Evolutionary conservation across 2,329 filamentous ascomycete genomes (phyloP).

Genomic region (Fusarium sp.): DNA sequence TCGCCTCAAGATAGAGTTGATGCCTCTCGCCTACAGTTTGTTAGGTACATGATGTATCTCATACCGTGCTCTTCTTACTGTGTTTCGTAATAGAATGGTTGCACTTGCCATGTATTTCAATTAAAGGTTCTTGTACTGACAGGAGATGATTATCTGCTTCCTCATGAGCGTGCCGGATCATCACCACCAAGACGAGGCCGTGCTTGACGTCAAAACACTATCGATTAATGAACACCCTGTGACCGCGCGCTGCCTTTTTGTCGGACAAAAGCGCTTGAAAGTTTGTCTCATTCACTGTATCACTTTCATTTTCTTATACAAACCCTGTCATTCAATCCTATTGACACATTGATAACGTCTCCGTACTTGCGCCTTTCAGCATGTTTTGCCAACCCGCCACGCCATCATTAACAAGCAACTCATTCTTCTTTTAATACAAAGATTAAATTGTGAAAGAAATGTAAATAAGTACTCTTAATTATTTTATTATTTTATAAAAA

Average conservation of each 20-base stretch:
- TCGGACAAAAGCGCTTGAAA: background rate
- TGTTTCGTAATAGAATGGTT: background rate
- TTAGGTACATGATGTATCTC: background rate
- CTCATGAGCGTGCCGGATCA: background rate
- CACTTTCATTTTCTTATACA: conserved; percentile 13
- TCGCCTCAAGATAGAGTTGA: conserved; percentile 3
- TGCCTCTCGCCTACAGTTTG: background rate
- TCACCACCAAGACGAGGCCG: background rate
- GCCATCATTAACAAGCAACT: too few relatives aligned
- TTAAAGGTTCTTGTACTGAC: background rate
- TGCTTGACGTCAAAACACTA: background rate
- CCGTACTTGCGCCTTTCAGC: background rate
- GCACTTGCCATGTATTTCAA: background rate
- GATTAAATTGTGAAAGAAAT: too few relatives aligned
- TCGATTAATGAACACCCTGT: background rate
- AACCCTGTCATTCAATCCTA: background rate
- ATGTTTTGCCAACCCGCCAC: conserved; percentile 26
- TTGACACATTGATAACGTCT: conserved; percentile 28
- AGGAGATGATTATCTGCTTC: background rate
- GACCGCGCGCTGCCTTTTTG: too few relatives aligned
- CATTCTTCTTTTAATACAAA: too few relatives aligned
- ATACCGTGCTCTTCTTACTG: background rate
- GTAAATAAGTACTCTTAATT: too few relatives aligned
- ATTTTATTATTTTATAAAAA: too few relatives aligned
- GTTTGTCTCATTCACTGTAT: background rate